phyloP scores from a whole-genome alignment of 768 basidiomycete species.

The Kockovaella imperatae region DNA sequence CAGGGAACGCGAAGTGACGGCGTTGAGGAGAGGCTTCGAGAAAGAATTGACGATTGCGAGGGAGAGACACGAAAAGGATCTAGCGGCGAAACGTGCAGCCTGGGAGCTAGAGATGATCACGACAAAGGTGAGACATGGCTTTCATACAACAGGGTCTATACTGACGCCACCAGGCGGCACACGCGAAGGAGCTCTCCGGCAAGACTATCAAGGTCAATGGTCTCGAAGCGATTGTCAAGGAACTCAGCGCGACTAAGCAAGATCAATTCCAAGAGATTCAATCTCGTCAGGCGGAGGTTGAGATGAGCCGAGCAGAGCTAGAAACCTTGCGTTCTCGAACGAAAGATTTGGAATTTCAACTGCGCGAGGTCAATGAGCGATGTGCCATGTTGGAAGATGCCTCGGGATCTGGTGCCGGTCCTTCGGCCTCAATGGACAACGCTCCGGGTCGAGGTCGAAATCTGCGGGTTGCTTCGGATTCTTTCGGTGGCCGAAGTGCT shows the following conservation, averaged over 20 bases:
- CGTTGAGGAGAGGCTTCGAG: constrained; percentile 55
- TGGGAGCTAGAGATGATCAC: constrained; percentile 68
- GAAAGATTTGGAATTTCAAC: constrained; percentile 76
- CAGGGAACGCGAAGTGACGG: constrained; percentile 48
- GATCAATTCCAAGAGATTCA: constrained; percentile 78
- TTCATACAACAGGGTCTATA: not conserved
- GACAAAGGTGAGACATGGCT: constrained; percentile 54
- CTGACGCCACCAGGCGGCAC: constrained; percentile 52
- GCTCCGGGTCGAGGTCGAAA: constrained; percentile 3
- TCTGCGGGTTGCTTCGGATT: constrained; percentile 6
- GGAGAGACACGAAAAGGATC: constrained; percentile 70
- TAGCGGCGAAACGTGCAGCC: constrained; percentile 58
- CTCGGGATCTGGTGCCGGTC: constrained; percentile 45
- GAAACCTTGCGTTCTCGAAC: constrained; percentile 69
- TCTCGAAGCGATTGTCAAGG: constrained; percentile 64
- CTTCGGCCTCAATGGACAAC: constrained; percentile 43
- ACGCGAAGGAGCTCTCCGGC: constrained; percentile 59
- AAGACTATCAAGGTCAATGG: constrained; percentile 59
- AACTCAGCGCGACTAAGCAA: constrained; percentile 66
- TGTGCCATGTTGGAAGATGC: constrained; percentile 54
- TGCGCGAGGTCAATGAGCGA: constrained; percentile 71
- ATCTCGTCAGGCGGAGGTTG: constrained; percentile 78
- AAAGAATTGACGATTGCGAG: constrained; percentile 57
- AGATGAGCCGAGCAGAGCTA: constrained; percentile 67
- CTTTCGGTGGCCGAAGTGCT: not conserved